phyloP scores from a whole-genome alignment of 2,329 filamentous ascomycete genomes.

The Gnomoniopsis smithogilvyi region DNA sequence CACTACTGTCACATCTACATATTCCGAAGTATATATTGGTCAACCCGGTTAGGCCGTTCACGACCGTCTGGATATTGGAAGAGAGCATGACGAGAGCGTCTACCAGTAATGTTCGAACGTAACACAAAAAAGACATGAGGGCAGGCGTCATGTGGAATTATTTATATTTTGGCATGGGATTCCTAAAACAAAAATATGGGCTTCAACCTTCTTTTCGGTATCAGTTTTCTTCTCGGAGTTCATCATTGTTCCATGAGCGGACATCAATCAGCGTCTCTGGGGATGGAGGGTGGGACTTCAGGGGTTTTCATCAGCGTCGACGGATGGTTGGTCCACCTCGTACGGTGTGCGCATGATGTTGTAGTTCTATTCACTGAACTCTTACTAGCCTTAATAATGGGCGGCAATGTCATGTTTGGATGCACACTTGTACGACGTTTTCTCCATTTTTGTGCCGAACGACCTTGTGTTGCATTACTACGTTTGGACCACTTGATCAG shows the following conservation, averaged over 20 bases:
- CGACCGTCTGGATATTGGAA: neutral
- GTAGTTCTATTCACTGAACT: neutral
- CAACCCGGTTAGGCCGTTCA: neutral
- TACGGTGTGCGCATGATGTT: neutral
- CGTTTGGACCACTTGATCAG: neutral
- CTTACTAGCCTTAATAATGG: neutral
- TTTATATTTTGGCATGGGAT: neutral
- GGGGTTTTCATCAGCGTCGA: neutral
- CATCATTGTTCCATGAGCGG: neutral
- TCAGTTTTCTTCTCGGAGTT: neutral
- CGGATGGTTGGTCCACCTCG: neutral
- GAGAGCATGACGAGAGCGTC: neutral
- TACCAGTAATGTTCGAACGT: neutral
- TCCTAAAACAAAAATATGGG: neutral
- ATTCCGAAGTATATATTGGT: conserved; percentile 6
- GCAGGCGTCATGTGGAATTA: neutral
- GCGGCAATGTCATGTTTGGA: neutral
- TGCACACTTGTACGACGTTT: neutral
- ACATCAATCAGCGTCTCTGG: no score
- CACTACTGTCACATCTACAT: neutral
- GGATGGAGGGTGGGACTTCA: no score
- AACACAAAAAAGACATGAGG: neutral
- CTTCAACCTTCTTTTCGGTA: neutral
- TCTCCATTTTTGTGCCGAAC: neutral
- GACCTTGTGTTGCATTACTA: neutral